Evolutionary conservation across 768 basidiomycete genomes (phyloP).

Genomic region (Mycena chlorophos): DNA sequence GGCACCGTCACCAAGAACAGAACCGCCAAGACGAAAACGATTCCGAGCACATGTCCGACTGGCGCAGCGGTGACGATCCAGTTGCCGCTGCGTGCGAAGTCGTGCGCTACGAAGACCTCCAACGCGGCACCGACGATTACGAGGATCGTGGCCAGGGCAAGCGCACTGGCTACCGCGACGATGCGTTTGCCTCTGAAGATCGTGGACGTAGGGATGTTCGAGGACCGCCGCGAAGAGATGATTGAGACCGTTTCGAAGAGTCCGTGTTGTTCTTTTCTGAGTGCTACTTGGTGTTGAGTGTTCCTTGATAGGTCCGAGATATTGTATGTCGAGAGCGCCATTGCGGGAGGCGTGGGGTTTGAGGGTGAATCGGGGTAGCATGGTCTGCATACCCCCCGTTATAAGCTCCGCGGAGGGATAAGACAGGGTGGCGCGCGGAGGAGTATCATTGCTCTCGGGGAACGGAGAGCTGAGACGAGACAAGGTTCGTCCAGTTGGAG

Average conservation of each 20-base stretch:
- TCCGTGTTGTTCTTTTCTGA: constrained; percentile 2
- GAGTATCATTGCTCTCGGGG: not conserved
- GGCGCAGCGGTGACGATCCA: constrained; percentile 14
- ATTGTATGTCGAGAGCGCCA: constrained; percentile 12
- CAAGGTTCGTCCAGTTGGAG: too few relatives aligned
- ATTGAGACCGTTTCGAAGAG: constrained; percentile 3
- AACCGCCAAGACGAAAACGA: constrained; percentile 4
- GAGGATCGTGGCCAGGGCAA: constrained; percentile 2
- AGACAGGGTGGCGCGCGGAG: not conserved
- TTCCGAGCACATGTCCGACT: constrained; percentile 12
- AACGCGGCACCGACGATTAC: constrained; percentile 5
- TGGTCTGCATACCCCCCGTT: too few relatives aligned
- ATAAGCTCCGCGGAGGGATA: not conserved
- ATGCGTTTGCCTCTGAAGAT: constrained; percentile 15
- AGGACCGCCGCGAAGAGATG: not conserved
- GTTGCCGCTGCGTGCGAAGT: constrained; percentile 5
- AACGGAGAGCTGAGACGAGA: not conserved
- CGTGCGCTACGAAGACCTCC: constrained; percentile 16
- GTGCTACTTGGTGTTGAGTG: not conserved
- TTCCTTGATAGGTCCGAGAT: constrained; percentile 10
- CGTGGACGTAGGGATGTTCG: not conserved
- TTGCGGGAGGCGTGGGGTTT: not conserved
- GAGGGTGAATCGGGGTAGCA: not conserved
- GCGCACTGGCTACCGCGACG: constrained; percentile 1
- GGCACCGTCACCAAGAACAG: constrained; percentile 10